Evolutionary conservation across 2,329 filamentous ascomycete species (phyloP).

Genomic region (Apiospora saccharicola): DNA sequence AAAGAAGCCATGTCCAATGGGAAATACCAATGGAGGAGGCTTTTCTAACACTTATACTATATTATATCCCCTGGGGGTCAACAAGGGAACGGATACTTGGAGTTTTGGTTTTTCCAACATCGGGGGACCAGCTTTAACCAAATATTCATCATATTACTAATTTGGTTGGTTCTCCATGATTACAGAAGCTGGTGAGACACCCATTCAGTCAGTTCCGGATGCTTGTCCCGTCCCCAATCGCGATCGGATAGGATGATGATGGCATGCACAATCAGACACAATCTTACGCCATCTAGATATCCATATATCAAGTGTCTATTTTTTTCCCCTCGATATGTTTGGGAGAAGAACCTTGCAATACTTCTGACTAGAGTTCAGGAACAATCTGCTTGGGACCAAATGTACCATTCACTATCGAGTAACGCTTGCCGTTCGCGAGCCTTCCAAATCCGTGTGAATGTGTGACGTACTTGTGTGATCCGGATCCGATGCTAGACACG

Average conservation of each 20-base stretch:
- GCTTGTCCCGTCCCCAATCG: background rate
- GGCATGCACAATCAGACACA: background rate
- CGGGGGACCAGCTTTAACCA: constrained; percentile 10
- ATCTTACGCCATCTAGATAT: constrained; percentile 1
- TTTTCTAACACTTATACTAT: constrained; percentile 15
- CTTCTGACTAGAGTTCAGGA: background rate
- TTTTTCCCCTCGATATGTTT: background rate
- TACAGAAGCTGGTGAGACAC: background rate
- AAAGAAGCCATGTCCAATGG: constrained; percentile 2
- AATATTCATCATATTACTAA: background rate
- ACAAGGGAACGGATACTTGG: constrained; percentile 11
- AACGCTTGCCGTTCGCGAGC: background rate
- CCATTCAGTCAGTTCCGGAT: background rate
- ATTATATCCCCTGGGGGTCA: constrained; percentile 15
- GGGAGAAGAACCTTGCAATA: background rate
- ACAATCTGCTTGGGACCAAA: background rate
- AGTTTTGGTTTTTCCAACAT: constrained; percentile 19
- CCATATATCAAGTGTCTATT: background rate
- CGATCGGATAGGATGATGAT: background rate
- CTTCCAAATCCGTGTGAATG: background rate
- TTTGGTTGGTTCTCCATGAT: constrained; percentile 6
- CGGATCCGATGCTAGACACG: too few species aligned
- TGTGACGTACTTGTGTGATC: background rate
- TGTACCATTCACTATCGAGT: constrained; percentile 1
- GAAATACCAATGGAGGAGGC: constrained; percentile 9